These are phyloP conservation scores for Tulasnella sp. DNA, from an alignment of 768 basidiomycete genomes.

Conservation along the genomic window DNA sequence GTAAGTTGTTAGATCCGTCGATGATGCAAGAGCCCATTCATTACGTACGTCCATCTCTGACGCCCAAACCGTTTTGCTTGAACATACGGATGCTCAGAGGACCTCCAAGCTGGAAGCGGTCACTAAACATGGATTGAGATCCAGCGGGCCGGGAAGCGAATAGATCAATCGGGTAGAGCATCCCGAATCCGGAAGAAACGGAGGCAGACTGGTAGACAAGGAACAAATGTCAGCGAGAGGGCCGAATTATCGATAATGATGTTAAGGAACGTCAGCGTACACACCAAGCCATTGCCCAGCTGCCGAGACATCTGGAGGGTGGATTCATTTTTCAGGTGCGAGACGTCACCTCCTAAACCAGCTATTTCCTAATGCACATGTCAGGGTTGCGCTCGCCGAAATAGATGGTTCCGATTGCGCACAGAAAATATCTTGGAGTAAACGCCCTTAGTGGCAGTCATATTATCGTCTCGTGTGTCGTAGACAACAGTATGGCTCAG, in stretches of 20 bases:
- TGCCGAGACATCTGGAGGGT: constrained; percentile 54
- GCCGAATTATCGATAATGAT: too few relatives aligned
- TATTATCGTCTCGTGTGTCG: constrained; percentile 65
- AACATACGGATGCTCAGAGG: constrained; percentile 78
- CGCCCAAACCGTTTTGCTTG: constrained; percentile 64
- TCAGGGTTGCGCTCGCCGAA: not conserved
- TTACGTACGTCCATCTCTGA: constrained; percentile 54
- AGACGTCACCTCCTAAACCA: constrained; percentile 70
- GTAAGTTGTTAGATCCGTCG: not conserved
- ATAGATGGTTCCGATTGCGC: constrained; percentile 7
- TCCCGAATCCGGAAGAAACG: constrained; percentile 57
- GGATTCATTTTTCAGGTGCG: constrained; percentile 62
- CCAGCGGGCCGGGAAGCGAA: not conserved
- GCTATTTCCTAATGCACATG: constrained; percentile 40
- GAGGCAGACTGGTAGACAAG: constrained; percentile 51
- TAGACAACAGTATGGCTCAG: constrained; percentile 64
- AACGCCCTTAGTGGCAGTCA: constrained; percentile 51
- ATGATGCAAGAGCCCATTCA: not conserved
- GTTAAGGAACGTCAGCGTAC: too few relatives aligned
- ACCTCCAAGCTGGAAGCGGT: constrained; percentile 89
- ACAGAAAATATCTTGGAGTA: constrained; percentile 48
- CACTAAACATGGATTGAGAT: constrained; percentile 45
- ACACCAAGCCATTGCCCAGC: constrained; percentile 47
- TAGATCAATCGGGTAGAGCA: constrained; percentile 49
- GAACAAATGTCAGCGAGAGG: constrained; percentile 3